Evolutionary conservation across 441 rosid species (phyloP), one percentile per base, ranked within the genome.

Genomic region (Bruguiera hainesii): DNA sequence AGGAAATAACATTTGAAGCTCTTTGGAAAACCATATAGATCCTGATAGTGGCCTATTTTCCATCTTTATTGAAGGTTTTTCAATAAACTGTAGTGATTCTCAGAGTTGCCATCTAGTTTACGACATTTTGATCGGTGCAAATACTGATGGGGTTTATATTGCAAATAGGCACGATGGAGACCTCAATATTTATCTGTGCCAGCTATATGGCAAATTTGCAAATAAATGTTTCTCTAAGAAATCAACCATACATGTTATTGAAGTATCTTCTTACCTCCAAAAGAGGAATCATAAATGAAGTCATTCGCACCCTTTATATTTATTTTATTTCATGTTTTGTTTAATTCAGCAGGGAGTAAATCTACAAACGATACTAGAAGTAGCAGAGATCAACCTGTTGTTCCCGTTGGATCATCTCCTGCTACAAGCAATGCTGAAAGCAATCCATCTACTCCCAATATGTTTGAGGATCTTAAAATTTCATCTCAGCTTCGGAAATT

Each of bases 381-480:
- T 75, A 78, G 87, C 73, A 83, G 73, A 75, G 90, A 85, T 68
- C 96, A 89, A 65, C 93, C 90, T 0, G 74, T 73, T 70, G 83
- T 78, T 53, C 82, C 81, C 0, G 79, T 78, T 55, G 85, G 88
- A 61, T 85, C 91, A 65, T 82, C 96, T 52, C 85, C 93, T 28
- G 80, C 89, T 59, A 82, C 91, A 52, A 91, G 96, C 76, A 87
- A 82, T 74, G 80, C 86, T 37, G 93, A 83, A 72, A 89, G 93
- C 73, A 83, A 81, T 76, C 78, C 89, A 50, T 84, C 97, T 6
- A 83, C 96, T 74, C 86, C 89, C 28, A 87, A 80, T 70, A 82
- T 83, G n/a, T 85, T 82, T 58, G 96, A 85, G 64, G 97, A 87
- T 67, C 93, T 91, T 52, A 91, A 83, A 78, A 73, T 87, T 77